phyloP scores from a whole-genome alignment of 2,329 filamentous ascomycete species.

The Botrytis squamosa region DNA sequence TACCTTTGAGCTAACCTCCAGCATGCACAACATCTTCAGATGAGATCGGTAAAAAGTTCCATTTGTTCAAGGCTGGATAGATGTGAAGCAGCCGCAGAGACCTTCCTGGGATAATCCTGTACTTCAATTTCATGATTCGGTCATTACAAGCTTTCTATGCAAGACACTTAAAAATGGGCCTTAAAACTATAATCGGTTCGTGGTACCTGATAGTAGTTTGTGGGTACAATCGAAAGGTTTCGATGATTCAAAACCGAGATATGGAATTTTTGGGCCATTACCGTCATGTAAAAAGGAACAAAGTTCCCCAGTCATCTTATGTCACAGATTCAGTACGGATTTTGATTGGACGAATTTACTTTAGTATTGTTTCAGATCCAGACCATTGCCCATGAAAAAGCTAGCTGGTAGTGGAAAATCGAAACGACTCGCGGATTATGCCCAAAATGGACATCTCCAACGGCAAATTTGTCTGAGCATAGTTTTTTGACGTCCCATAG shows the following conservation, averaged over 20 bases:
- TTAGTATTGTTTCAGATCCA: not conserved
- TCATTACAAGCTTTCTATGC: not conserved
- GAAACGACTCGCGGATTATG: not conserved
- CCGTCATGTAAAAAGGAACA: not conserved
- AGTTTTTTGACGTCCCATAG: constrained; percentile 11
- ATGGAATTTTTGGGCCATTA: not conserved
- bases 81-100: not conserved
- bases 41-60: not conserved
- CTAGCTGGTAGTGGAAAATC: not conserved
- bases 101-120: not conserved
- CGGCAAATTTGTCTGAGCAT: not conserved
- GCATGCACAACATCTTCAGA: not conserved
- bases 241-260: not conserved
- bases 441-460: constrained; percentile 3
- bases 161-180: not conserved
- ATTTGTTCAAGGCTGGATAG: not conserved
- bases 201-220: not conserved
- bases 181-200: not conserved
- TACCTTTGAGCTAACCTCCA: not conserved
- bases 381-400: not conserved
- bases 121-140: not conserved
- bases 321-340: not conserved
- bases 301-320: not conserved
- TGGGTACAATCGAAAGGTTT: not conserved
- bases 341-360: not conserved